phyloP scores from a whole-genome alignment of 2,329 filamentous ascomycete species.

The Camillea tinctor region DNA sequence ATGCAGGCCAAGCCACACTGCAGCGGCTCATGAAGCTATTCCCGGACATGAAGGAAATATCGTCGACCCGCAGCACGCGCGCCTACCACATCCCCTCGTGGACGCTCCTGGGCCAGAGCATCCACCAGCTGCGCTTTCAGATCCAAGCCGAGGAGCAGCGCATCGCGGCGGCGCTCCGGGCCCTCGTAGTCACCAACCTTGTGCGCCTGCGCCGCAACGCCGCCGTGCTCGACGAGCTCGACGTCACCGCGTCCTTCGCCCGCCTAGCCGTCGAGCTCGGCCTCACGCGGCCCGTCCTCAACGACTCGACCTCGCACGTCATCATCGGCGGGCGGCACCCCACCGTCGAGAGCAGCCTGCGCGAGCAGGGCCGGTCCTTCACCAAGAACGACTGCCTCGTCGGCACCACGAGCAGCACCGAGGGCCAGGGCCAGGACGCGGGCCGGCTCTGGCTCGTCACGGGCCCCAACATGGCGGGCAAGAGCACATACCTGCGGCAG shows the following conservation, averaged over 20 bases:
- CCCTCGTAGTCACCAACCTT: slow-evolving; percentile 75
- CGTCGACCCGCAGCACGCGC: slow-evolving; percentile 78
- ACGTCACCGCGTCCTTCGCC: slow-evolving; percentile 85
- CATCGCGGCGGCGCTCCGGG: slow-evolving; percentile 73
- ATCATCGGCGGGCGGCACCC: slow-evolving; percentile 88
- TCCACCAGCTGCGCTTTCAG: slow-evolving; percentile 74
- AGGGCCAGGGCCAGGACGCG: slow-evolving; percentile 30
- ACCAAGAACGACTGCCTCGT: slow-evolving; percentile 83
- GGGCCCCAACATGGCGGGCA: slow-evolving; percentile 97
- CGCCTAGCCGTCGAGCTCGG: slow-evolving; percentile 71
- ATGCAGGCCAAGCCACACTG: slow-evolving; percentile 42
- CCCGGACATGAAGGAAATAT: slow-evolving; percentile 47
- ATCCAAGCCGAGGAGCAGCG: slow-evolving; percentile 83
- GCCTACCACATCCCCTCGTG: slow-evolving; percentile 83
- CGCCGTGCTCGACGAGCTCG: slow-evolving; percentile 87
- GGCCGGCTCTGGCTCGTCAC: slow-evolving; percentile 67
- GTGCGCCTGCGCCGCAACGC: slow-evolving; percentile 87
- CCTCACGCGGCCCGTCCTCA: slow-evolving; percentile 72
- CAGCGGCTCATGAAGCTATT: not conserved
- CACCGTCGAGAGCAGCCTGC: slow-evolving; percentile 82
- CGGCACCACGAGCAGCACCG: slow-evolving; percentile 68
- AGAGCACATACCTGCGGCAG: slow-evolving; percentile 92
- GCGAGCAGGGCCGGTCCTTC: slow-evolving; percentile 77
- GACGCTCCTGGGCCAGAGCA: slow-evolving; percentile 74
- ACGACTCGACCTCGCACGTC: slow-evolving; percentile 57